Evolutionary conservation across 257 asterid species (phyloP).

Genomic region (Petunia secreta): DNA sequence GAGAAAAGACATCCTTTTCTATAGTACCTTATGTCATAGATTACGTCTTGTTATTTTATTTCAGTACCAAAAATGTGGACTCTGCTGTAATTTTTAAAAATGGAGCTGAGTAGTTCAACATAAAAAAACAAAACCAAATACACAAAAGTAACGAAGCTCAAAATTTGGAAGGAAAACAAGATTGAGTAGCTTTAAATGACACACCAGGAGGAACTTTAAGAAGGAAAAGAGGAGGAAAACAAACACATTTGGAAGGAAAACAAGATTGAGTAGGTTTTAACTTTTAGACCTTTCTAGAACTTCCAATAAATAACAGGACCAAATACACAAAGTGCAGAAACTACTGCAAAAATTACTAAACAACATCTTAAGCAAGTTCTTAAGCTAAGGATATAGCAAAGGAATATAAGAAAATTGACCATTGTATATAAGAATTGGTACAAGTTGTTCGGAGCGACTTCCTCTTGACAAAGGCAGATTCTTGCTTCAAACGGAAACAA

Average conservation of each 20-base stretch:
- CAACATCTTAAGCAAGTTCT: constrained; percentile 75
- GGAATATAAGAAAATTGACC: no score
- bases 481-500: no score
- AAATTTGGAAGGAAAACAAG: not conserved
- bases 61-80: not conserved
- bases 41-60: not conserved
- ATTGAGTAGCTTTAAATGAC: not conserved
- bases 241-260: constrained; percentile 76
- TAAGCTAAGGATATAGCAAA: no score
- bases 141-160: not conserved
- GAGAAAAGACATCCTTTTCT: not conserved
- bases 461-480: no score
- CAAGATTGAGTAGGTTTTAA: constrained; percentile 62
- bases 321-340: constrained; percentile 94
- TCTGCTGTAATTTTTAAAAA: not conserved
- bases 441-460: no score
- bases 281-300: constrained; percentile 69
- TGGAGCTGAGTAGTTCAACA: not conserved
- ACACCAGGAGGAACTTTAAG: constrained; percentile 90
- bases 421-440: no score
- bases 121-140: not conserved
- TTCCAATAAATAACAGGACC: constrained; percentile 95
- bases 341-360: constrained; percentile 85
- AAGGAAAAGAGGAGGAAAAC: constrained; percentile 88
- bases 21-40: not conserved